Base-by-base conservation (phyloP, 352 stramenopile genomes). In the Pythium oligandrum region DNA sequence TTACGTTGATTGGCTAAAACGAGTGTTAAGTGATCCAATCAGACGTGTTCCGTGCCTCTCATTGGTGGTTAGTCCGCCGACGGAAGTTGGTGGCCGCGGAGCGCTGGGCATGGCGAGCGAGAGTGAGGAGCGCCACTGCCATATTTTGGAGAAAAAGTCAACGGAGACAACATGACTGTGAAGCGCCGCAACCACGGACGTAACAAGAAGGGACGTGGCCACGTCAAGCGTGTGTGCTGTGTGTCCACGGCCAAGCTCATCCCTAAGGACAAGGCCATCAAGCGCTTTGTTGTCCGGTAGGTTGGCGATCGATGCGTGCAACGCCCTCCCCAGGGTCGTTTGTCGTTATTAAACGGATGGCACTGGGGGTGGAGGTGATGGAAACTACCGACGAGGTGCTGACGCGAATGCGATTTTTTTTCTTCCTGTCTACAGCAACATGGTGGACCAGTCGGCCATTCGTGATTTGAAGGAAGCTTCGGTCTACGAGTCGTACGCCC, bases 191-290 rank as follows among this genome's bases (percentile, higher is more conserved):
- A 98, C 78, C 96, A 99, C 82, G 96, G 96, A 82, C 88, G 96
- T 72, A 99, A 99, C 93, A 99, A 99, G 90, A 97, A 99, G 78
- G 94, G 93, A 72, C 95, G 96, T 68, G 96, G 96, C 75, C 96
- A 99, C 88, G 96, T 99, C 63, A 98, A 98, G 78, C 94, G 96
- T 74, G 96, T 99, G 52, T 90, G 96, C 88, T 99, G 96, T 77
- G 94, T 97, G 59, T 98, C 94, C 55, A 99, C 96, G 56, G 90
- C 95, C 75, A 99, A 99, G 88, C 95, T 98, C 61, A 99, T 99
- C 77, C 96, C 96, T 26, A 99, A 96, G 84, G 88, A 96, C 65
- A 96, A 96, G 81, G 88, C 88, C 61, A 92, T 96, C 75, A 96
- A 96, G 82, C 83, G 88, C 63, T 96, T 96, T 64, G 80, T 93